Evolutionary conservation across 2,329 filamentous ascomycete species (phyloP).

Genomic region (Curvularia lunata): DNA sequence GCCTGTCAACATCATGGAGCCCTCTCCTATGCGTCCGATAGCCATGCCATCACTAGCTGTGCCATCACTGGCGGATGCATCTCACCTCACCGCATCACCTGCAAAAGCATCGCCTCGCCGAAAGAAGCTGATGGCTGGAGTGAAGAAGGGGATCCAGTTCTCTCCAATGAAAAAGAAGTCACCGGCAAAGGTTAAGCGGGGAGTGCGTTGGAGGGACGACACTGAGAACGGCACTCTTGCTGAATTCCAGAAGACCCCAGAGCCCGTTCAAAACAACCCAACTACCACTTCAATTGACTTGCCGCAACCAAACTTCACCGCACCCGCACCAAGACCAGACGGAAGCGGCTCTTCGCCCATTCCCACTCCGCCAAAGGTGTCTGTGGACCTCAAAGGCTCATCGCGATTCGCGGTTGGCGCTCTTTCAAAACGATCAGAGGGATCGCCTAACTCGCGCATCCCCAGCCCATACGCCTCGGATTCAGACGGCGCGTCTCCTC

Average conservation of each 20-base stretch:
- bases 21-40: constrained; percentile 56
- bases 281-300: constrained; percentile 62
- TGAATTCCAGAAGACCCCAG: constrained; percentile 90
- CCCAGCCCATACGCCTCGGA: constrained; percentile 67
- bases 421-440: constrained; percentile 69
- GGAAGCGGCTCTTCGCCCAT: constrained; percentile 61
- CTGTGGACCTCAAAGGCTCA: constrained; percentile 65
- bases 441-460: constrained; percentile 66
- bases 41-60: constrained; percentile 39
- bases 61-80: constrained; percentile 39
- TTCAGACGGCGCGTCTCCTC: constrained; percentile 56
- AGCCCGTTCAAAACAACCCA: constrained; percentile 67
- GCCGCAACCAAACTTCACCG: constrained; percentile 60
- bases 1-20: constrained; percentile 54
- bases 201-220: constrained; percentile 91
- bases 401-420: constrained; percentile 90
- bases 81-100: constrained; percentile 64
- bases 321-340: constrained; percentile 33
- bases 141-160: constrained; percentile 76
- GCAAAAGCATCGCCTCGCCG: constrained; percentile 81
- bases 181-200: constrained; percentile 68
- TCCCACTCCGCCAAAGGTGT: constrained; percentile 63
- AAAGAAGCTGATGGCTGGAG: constrained; percentile 65
- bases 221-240: constrained; percentile 83
- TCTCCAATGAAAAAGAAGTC: constrained; percentile 81